A percentile compares a stretch with the other conserved stretches of the same genome.
Conservation (phyloP, 768 basidiomycete genomes). For the Amanita exitialis region DNA sequence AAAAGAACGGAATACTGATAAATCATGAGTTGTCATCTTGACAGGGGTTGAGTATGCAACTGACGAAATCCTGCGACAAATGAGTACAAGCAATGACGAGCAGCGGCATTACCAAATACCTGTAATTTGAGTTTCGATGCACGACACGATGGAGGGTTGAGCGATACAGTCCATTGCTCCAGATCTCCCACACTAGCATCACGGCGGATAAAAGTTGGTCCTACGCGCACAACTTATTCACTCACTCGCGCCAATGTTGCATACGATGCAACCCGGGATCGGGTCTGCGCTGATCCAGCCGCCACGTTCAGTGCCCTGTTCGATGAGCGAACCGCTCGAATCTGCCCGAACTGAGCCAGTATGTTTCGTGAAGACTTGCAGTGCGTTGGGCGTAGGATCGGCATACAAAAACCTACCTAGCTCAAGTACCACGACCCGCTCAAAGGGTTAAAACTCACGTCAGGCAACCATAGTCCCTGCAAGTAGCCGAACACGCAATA, state of each 20-base stretch:
- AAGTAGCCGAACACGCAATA: neutral
- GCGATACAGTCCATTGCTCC: slow-evolving; percentile 78
- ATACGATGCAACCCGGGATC: slow-evolving; percentile 73
- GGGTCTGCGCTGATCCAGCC: slow-evolving; percentile 83
- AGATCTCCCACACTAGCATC: slow-evolving; percentile 77
- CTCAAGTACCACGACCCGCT: neutral
- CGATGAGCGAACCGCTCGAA: slow-evolving; percentile 27
- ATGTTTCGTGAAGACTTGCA: slow-evolving; percentile 68
- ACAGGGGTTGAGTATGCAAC: slow-evolving; percentile 16
- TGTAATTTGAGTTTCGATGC: slow-evolving; percentile 64
- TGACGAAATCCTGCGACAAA: slow-evolving; percentile 54
- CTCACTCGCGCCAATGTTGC: slow-evolving; percentile 89
- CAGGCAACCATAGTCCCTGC: slow-evolving; percentile 83
- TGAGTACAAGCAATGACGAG: slow-evolving; percentile 5
- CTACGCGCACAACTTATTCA: slow-evolving; percentile 2
- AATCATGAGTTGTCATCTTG: slow-evolving; percentile 1
- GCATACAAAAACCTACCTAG: slow-evolving; percentile 69
- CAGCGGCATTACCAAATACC: slow-evolving; percentile 26
- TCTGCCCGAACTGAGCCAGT: no score
- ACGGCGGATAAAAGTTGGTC: neutral
- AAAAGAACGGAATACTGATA: slow-evolving; percentile 85
- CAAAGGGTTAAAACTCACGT: slow-evolving; percentile 39
- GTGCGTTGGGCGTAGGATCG: slow-evolving; percentile 68
- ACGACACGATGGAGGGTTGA: slow-evolving; percentile 89
- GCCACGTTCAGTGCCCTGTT: slow-evolving; percentile 49